Conservation (phyloP, 257 asterid species). For the Gardenia jasminoides region DNA sequence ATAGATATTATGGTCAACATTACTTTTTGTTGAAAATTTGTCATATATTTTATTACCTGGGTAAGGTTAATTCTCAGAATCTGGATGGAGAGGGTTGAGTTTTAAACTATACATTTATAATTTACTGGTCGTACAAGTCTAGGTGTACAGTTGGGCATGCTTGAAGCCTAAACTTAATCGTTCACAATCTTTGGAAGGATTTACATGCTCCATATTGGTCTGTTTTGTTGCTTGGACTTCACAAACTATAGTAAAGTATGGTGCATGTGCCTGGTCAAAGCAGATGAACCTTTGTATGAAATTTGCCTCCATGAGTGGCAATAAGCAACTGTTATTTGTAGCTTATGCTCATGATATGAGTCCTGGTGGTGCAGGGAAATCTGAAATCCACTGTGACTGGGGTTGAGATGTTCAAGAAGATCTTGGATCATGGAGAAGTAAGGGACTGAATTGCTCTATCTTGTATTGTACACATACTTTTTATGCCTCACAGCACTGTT, state of each 20-base stretch:
- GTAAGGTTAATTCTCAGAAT: no score
- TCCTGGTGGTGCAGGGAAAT: conserved; percentile 52
- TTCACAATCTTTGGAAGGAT: not conserved
- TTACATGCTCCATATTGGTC: not conserved
- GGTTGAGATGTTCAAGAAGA: conserved; percentile 99
- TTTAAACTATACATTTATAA: not conserved
- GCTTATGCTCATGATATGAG: conserved; percentile 12
- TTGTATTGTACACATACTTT: not conserved
- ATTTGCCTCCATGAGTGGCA: not conserved
- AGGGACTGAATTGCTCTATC: conserved; percentile 2
- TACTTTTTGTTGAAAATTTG: not conserved
- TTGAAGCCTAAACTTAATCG: not conserved
- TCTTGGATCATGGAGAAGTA: conserved; percentile 89
- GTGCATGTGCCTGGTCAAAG: not conserved
- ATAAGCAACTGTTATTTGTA: not conserved
- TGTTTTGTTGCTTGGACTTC: not conserved
- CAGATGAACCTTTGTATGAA: not conserved
- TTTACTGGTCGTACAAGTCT: not conserved
- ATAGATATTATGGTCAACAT: not conserved
- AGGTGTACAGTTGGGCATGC: not conserved
- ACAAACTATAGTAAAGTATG: not conserved
- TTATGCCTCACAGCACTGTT: not conserved
- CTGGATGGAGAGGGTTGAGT: not conserved
- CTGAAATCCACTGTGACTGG: conserved; percentile 90
- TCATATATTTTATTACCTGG: not conserved